Conservation (phyloP, 495 filamentous ascomycete genomes). For the Penicillium tannophilum region DNA sequence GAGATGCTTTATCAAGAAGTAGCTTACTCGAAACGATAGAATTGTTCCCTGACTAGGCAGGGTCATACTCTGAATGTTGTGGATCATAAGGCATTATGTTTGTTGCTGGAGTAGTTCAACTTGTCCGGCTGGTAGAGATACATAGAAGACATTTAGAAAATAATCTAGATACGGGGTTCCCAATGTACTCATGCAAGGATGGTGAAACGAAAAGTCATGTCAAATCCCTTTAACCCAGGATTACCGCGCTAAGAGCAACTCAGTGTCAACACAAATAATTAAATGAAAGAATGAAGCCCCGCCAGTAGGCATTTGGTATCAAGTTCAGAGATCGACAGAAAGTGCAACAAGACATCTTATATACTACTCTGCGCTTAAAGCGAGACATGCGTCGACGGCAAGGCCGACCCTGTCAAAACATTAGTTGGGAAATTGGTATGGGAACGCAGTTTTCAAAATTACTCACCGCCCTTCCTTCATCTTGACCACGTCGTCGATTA, state of each 20-base stretch:
- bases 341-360: slow-evolving; percentile 19
- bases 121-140: not conserved
- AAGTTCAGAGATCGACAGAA: not conserved
- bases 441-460: not conserved
- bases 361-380: slow-evolving; percentile 59
- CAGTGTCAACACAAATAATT: not conserved
- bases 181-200: not conserved
- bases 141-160: not conserved
- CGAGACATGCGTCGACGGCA: slow-evolving; percentile 89
- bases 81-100: not conserved
- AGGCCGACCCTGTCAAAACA: slow-evolving; percentile 68
- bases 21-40: not conserved
- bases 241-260: slow-evolving; percentile 6
- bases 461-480: slow-evolving; percentile 88
- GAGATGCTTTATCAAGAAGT: too few species aligned
- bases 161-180: not conserved
- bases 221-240: not conserved
- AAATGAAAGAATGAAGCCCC: not conserved
- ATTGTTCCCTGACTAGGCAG: not conserved
- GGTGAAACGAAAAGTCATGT: not conserved
- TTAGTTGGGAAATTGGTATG: not conserved
- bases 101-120: not conserved
- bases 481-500: slow-evolving; percentile 92
- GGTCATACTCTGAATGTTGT: not conserved
- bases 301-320: slow-evolving; percentile 2